These are phyloP conservation scores for Trametes sanguinea DNA, from an alignment of 768 basidiomycete genomes.

Conservation along the genomic window DNA sequence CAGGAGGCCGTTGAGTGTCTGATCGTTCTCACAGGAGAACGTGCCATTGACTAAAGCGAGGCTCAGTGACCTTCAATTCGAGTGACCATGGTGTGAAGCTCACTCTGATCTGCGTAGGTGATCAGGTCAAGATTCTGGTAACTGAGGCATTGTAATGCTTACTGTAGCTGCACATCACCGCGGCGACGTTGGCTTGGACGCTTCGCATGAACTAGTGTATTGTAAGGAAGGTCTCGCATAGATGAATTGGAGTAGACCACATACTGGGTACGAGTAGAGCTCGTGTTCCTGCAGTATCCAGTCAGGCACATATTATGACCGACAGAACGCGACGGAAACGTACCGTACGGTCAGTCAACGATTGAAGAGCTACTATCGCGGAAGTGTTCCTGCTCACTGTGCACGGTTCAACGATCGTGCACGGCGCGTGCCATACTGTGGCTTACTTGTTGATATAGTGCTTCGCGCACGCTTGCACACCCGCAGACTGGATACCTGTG, in stretches of 20 bases:
- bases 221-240: not conserved
- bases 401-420: not conserved
- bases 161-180: constrained; percentile 78
- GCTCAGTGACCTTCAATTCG: too few species aligned
- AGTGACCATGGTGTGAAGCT: not conserved
- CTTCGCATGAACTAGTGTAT: constrained; percentile 52
- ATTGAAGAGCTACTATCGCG: constrained; percentile 58
- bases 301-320: too few species aligned
- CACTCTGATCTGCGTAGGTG: constrained; percentile 11
- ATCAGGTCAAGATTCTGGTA: not conserved
- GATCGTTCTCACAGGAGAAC: constrained; percentile 73
- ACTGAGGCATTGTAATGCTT: constrained; percentile 25
- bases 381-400: constrained; percentile 61
- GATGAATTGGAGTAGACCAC: not conserved
- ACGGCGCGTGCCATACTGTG: too few species aligned
- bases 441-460: constrained; percentile 54
- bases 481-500: constrained; percentile 72
- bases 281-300: constrained; percentile 50
- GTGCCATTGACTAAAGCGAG: constrained; percentile 55
- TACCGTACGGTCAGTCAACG: constrained; percentile 59
- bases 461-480: constrained; percentile 86
- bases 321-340: not conserved
- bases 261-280: constrained; percentile 59
- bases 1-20: constrained; percentile 55
- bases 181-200: constrained; percentile 72